Evolutionary conservation across 345 rosid species (phyloP), one percentile per base, ranked within the genome.

Genomic region (Garcia nutans): DNA sequence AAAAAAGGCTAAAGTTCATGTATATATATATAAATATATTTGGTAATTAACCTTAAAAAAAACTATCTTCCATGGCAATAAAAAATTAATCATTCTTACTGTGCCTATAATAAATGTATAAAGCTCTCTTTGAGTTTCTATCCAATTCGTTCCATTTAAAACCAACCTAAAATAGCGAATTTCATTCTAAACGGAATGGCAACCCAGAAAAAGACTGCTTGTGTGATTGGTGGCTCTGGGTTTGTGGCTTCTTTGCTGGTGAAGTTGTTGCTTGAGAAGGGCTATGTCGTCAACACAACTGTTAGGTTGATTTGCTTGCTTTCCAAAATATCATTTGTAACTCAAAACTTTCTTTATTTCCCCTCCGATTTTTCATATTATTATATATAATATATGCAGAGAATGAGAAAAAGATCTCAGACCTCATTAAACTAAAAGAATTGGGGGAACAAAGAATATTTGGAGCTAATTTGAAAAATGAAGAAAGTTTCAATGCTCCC

Each of bases 151-250:
- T 37, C 6, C 41, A 37, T 37, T 2, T 37, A 8, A 47, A 47
- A 10, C 50, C 13, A 47, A 47, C 10, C 50, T 2, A 47, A 6
- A 9, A 47, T 47, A 47, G 1, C 10, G 0, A 11, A 47, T 47
- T 47, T 9, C 1, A 47, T 54, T 54, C 6, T 5, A 19, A 5
- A 4, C 22, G 28, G 66, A 50, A 87, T 84, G 89, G 88, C 70
- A 10, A 68, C 23, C 68, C 76, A 79, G 23, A 82, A 80, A 23
- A 92, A 84, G 87, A 85, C 41, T 66, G 96, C 86, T 10, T 95
- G 98, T 77, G 98, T 96, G 9, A 84, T 88, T 1, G 97, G 99
- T 31, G 99, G 99, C 57, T 76, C 80, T 0, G 96, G 99, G 33
- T 90, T 84, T 74, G 84, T 93, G 26, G 99, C 94, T 0, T 93